Base-by-base conservation (phyloP, 1,284 basidiomycete genomes). In the Apiotrichum gamsii region DNA sequence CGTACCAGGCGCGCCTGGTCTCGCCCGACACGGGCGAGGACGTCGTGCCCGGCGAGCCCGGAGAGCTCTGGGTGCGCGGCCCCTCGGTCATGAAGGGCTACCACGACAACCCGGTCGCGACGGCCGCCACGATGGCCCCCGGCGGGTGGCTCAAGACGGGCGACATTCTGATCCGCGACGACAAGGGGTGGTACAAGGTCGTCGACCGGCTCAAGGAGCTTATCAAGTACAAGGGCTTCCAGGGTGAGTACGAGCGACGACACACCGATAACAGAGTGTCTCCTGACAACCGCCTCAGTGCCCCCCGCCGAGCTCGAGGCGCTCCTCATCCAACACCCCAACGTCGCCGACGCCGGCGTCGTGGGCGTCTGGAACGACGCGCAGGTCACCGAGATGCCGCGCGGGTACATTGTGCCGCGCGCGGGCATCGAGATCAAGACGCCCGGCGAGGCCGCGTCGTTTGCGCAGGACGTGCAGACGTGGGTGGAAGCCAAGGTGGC, bases 301-400 rank as follows among this genome's bases (percentile, higher is more conserved):
- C 80, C 88, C 0, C 88, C 88, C 0, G 87, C 88, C 0, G 87
- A 90, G 57, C 76, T 91, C 2, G 87, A 90, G 62, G 78, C 78
- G 28, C 67, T 88, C 0, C 77, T 90, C 1, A 70, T 90, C 11
- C 77, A 78, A 6, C 84, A 90, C 59, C 80, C 83, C 0, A 78
- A 83, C 3, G 76, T 88, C 24, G 79, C 78, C 4, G 85, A 89
- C 58, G 75, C 77, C 0, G 85, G 81, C 8, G 85, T 87, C 4
- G 80, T 87, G 48, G 84, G 85, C 4, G 72, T 89, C 0, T 74
- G 82, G 8, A 78, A 76, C 48, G 71, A 73, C 3, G 74, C 75
- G 43, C 77, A 85, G 59, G 83, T 80, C 2, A 87, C 86, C 2
- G 87, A 90, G 64, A 75, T 89, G 14, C 87, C 87, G 13, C 78